Conservation (phyloP, 139 green algal genomes). For the Coelastrella sp. region DNA sequence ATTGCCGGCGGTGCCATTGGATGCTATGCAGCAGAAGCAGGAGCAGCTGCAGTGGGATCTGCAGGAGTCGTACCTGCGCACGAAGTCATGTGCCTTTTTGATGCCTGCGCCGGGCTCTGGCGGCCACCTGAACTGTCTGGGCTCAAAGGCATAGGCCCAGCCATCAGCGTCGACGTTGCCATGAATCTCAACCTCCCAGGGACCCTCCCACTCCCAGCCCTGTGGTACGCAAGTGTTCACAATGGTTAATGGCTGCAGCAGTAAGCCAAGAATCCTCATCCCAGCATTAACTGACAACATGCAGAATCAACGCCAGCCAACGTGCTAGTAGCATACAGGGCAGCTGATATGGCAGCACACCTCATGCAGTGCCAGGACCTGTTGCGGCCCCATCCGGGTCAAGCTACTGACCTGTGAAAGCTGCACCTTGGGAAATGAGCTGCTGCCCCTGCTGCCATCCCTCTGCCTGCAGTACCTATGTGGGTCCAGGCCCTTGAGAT, state of each 20-base stretch:
- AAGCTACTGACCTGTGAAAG: conserved; percentile 42
- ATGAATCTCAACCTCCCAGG: conserved; percentile 74
- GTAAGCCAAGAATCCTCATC: not conserved
- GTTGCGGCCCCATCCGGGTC: too few relatives aligned
- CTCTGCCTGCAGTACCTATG: conserved; percentile 63
- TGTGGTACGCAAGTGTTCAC: not conserved
- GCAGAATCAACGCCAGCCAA: too few relatives aligned
- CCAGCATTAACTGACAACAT: too few relatives aligned
- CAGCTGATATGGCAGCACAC: too few relatives aligned
- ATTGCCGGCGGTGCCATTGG: not conserved
- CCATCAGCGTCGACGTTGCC: conserved; percentile 72
- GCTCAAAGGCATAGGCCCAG: conserved; percentile 74
- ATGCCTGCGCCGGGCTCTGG: conserved; percentile 38
- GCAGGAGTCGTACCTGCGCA: conserved; percentile 16
- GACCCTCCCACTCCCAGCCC: conserved; percentile 83
- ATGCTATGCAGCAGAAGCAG: not conserved
- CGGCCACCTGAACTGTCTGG: conserved; percentile 45
- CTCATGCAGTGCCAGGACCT: too few relatives aligned
- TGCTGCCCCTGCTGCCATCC: conserved; percentile 46
- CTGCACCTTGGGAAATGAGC: conserved; percentile 59
- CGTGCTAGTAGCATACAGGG: too few relatives aligned
- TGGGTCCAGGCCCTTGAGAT: conserved; percentile 71
- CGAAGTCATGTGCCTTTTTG: conserved; percentile 36
- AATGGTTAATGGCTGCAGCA: not conserved
- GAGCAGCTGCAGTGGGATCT: not conserved